Base-by-base conservation (phyloP, 2,329 filamentous ascomycete species). In the Xylariales sp. region DNA sequence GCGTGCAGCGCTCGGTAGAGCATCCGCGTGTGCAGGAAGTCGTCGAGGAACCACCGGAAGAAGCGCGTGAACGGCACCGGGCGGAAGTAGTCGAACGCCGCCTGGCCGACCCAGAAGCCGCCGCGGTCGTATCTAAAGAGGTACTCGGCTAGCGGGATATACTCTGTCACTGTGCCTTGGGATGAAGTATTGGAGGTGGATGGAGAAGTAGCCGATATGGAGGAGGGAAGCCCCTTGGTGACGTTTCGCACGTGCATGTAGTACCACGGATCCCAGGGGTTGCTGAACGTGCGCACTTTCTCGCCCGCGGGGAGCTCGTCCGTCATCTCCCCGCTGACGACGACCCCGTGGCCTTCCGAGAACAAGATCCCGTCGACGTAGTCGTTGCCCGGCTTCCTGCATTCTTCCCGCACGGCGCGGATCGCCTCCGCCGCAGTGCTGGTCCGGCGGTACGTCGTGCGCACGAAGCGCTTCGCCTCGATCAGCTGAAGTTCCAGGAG, bases 41-140 rank as follows among this genome's bases (percentile, higher is more conserved):
- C 89, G 80, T 93, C 89, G 55, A 93, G 84, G 74, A 90, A 86
- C 86, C 88, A 90, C 69, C 90, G 87, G 52, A 88, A 90, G 77
- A 87, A 84, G 65, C 82, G 81, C 73, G 84, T 91, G 79, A 92
- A 92, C 5, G 90, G 90, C 2, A 89, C 85, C 49, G 83, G 81
- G 53, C 78, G 79, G 83, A 92, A 92, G 82, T 92, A 93, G 48
- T 84, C 82, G 77, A 91, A 93, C 3, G 88, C 89, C 14, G 86
- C 86, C 6, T 82, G 80, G 50, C 89, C 90, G 45, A 91, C 90
- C 91, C 91, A 93, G 83, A 93, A 93, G 14, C 89, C 90, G 60
- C 89, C 91, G 52, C 91, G 87, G 79, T 93, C 91, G 81, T 93
- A 93, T 58, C 91, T 87, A 83, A 93, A 93, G 71, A 93, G 87